phyloP scores from a whole-genome alignment of 2,329 filamentous ascomycete species.

The Hansfordia pulvinata region DNA sequence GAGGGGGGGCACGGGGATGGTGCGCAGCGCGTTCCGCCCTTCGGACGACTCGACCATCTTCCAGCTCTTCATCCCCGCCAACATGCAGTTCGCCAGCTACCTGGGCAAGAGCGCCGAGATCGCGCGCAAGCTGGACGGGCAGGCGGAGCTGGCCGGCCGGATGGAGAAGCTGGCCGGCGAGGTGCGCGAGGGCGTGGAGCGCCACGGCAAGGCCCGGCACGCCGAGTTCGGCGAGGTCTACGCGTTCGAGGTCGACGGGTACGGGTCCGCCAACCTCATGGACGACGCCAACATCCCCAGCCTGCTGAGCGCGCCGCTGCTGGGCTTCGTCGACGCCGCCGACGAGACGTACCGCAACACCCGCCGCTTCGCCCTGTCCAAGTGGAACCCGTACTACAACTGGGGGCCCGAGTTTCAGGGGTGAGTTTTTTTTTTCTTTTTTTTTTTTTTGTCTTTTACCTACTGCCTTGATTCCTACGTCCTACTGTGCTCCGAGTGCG shows the following conservation, averaged over 20 bases:
- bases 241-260: conserved; percentile 55
- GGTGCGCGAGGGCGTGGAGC: conserved; percentile 51
- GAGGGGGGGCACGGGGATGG: conserved; percentile 51
- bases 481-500: background rate
- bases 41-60: conserved; percentile 69
- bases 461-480: background rate
- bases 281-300: conserved; percentile 49
- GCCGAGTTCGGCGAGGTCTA: conserved; percentile 50
- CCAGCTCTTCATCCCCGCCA: conserved; percentile 66
- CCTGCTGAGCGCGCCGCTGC: conserved; percentile 39
- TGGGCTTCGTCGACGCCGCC: conserved; percentile 28
- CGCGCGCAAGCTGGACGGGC: conserved; percentile 18
- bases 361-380: conserved; percentile 57
- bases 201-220: conserved; percentile 52
- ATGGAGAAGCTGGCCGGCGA: conserved; percentile 41
- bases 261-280: conserved; percentile 43
- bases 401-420: conserved; percentile 35
- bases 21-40: conserved; percentile 66
- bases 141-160: conserved; percentile 18
- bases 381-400: conserved; percentile 62
- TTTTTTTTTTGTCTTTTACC: conserved; percentile 25
- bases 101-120: conserved; percentile 27
- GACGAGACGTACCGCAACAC: conserved; percentile 61
- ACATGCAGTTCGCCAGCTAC: conserved; percentile 54
- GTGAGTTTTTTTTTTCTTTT: conserved; percentile 23